These are phyloP conservation scores for Gastroboletus turbinatus DNA, from an alignment of 1,284 basidiomycete genomes.

Conservation along the genomic window DNA sequence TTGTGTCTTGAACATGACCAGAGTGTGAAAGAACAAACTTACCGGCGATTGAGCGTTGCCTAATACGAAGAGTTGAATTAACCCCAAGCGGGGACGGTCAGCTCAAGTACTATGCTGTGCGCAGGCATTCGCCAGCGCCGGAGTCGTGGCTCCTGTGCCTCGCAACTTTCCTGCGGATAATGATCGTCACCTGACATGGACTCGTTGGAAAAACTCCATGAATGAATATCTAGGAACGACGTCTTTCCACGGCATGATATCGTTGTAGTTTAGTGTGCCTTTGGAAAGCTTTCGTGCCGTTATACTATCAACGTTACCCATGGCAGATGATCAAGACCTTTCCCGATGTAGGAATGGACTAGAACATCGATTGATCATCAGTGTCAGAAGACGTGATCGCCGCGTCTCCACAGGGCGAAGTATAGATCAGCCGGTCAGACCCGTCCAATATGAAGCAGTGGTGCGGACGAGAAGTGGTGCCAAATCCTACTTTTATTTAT, in stretches of 20 bases:
- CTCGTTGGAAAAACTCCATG: background rate
- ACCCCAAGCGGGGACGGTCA: background rate
- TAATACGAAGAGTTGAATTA: background rate
- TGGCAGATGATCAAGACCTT: background rate
- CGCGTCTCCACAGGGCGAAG: background rate
- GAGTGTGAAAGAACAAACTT: background rate
- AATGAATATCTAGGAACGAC: no score
- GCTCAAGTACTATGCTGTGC: no score
- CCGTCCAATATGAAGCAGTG: background rate
- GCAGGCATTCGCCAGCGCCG: no score
- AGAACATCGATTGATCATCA: background rate
- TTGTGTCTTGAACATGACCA: background rate
- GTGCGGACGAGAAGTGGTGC: background rate
- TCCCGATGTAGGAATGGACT: background rate
- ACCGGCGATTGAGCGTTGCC: background rate
- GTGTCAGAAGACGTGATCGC: background rate
- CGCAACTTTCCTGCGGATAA: background rate
- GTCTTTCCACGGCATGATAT: no score
- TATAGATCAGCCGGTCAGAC: background rate
- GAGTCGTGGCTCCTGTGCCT: background rate
- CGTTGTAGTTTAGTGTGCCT: no score
- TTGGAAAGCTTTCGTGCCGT: background rate
- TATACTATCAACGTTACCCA: background rate
- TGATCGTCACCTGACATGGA: background rate
- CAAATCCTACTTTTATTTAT: background rate